Evolutionary conservation across 176 grass and related monocot species (phyloP).

Genomic region (Oryza longistaminata): DNA sequence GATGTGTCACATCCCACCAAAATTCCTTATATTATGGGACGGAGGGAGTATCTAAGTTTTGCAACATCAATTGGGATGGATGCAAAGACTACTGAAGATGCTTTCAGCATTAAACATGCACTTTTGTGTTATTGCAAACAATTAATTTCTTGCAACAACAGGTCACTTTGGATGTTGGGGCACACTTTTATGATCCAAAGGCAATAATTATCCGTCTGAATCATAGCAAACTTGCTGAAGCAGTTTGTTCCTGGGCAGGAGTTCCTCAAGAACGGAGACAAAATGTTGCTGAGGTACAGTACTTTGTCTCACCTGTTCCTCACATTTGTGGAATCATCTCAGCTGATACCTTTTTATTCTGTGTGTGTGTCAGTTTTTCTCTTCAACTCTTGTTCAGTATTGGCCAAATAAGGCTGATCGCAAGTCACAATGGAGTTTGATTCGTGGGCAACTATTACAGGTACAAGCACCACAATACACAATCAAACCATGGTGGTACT

Average conservation of each 20-base stretch:
- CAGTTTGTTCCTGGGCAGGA: conserved; percentile 85
- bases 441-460: conserved; percentile 86
- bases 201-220: conserved; percentile 79
- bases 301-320: conserved; percentile 30
- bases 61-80: conserved; percentile 17
- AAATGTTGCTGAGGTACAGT: conserved; percentile 84
- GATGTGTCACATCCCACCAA: no score
- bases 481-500: background rate
- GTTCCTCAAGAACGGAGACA: conserved; percentile 66
- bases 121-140: conserved; percentile 15
- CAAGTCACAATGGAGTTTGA: conserved; percentile 88
- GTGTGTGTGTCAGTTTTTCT: conserved; percentile 63
- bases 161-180: conserved; percentile 79
- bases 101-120: conserved; percentile 12
- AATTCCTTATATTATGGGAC: no score
- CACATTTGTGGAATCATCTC: conserved; percentile 13
- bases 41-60: conserved; percentile 6
- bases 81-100: background rate
- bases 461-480: conserved; percentile 44
- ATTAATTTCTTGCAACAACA: conserved; percentile 33
- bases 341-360: conserved; percentile 30
- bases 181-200: conserved; percentile 68
- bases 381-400: conserved; percentile 68
- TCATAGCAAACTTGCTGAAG: conserved; percentile 78
- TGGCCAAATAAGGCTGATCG: conserved; percentile 76